Evolutionary conservation across 441 rosid species (phyloP), one percentile per base, ranked within the genome.

Genomic region (Jatropha podagrica): DNA sequence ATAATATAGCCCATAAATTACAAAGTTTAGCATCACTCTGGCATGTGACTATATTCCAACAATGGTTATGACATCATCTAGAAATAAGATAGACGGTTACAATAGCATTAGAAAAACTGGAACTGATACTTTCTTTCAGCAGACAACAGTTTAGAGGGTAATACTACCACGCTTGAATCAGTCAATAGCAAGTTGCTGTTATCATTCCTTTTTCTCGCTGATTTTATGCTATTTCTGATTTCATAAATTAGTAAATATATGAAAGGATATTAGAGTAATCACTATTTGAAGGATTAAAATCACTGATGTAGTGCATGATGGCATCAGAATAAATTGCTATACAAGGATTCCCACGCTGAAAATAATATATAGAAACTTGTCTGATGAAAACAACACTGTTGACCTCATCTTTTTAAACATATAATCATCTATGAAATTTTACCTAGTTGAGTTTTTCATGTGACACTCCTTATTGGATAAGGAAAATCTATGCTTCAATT

Each of bases 161-260:
- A 27, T 26, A 7, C 7, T 41, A 27, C 40, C 32, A 40, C 20
- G 38, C 41, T 48, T 48, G 18, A 46, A 67, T 6, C 17, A 55
- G 38, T 38, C 11, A 4, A 7, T 26, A 11, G 32, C 51, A 2
- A 26, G 58, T 26, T 26, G 15, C 74, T 71, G 40, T 59, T 44
- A 27, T 58, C 41, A 59, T 20, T 59, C 58, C 54, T 71, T 32
- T 71, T 71, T 55, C 51, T 59, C n/a, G 40, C 56, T 71, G 42
- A 41, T 18, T 48, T 46, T 17, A 23, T 49, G 52, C 46, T 49
- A 37, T 46, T 61, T 9, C 26, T 23, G 17, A 58, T 61, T 32
- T 7, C 41, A 23, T 40, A 6, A 14, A 20, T 11, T 42, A 44
- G 23, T 11, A 17, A 26, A 15, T 37, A 51, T 26, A n/a, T 60